Evolutionary conservation across 164 flowering plant species (phyloP).

Genomic region (Dillenia suffruticosa): DNA sequence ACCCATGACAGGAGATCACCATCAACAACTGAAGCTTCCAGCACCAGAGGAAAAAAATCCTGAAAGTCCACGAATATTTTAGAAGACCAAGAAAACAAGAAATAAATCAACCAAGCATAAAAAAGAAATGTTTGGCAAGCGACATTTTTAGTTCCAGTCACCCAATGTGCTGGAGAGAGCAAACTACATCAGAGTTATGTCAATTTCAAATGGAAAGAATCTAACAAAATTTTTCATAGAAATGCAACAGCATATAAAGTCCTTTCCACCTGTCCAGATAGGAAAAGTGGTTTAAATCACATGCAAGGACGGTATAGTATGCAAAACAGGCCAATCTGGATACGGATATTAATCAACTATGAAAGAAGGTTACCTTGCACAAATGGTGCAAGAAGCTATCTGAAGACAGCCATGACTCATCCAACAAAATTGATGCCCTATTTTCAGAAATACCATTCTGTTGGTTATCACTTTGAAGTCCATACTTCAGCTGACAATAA

Average conservation of each 20-base stretch:
- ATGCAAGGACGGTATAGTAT: too few species aligned
- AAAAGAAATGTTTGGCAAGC: too few species aligned
- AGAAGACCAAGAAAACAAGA: too few species aligned
- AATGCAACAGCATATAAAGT: too few species aligned
- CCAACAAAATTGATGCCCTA: constrained; percentile 50
- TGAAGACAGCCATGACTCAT: constrained; percentile 75
- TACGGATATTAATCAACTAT: not conserved
- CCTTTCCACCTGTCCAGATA: too few species aligned
- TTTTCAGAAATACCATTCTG: constrained; percentile 22
- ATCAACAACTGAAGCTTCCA: constrained; percentile 72
- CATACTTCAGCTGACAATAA: constrained; percentile 76
- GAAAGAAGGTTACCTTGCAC: constrained; percentile 57
- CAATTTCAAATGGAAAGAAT: too few species aligned
- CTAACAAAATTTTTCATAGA: too few species aligned
- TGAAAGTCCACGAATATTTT: constrained; percentile 18
- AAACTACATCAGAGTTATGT: too few species aligned
- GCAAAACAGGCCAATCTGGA: not conserved
- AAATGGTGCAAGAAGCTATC: constrained; percentile 78
- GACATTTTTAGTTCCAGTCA: too few species aligned
- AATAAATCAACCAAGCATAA: too few species aligned
- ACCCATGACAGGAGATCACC: constrained; percentile 91
- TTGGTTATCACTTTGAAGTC: constrained; percentile 47
- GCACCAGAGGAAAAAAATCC: constrained; percentile 79
- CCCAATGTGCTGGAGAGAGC: too few species aligned
- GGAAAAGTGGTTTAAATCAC: too few species aligned